phyloP scores from a whole-genome alignment of 306 rosid genomes.

The Ammopiptanthus mongolicus region DNA sequence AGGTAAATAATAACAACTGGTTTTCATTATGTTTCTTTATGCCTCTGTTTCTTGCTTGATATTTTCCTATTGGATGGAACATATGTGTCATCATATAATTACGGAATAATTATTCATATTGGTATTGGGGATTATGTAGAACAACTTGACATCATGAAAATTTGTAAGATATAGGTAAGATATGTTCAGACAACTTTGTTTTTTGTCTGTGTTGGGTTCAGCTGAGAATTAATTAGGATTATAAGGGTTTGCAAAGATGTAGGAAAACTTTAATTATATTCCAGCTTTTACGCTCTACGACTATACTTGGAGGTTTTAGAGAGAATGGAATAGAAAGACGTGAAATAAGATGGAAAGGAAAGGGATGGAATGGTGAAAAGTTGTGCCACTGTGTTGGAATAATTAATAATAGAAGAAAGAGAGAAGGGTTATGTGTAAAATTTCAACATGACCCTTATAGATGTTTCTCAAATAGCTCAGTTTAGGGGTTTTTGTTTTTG shows the following conservation, averaged over 20 bases:
- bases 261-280: neutral
- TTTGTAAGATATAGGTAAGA: neutral
- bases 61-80: neutral
- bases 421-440: neutral
- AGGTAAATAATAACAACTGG: constrained; percentile 42
- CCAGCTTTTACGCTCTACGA: neutral
- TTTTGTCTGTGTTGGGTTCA: neutral
- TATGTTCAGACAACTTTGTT: neutral
- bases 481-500: neutral
- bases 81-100: neutral
- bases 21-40: neutral
- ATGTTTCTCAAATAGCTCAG: neutral
- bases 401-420: neutral
- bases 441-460: neutral
- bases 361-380: neutral
- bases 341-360: neutral
- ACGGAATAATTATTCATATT: neutral
- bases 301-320: constrained; percentile 2
- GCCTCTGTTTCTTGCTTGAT: neutral
- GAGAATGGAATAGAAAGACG: neutral
- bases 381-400: neutral
- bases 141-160: neutral
- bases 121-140: neutral
- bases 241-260: neutral
- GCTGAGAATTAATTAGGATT: neutral